Evolutionary conservation across 75 land plant genomes (phyloP).

Genomic region (Larix kaempferi): DNA sequence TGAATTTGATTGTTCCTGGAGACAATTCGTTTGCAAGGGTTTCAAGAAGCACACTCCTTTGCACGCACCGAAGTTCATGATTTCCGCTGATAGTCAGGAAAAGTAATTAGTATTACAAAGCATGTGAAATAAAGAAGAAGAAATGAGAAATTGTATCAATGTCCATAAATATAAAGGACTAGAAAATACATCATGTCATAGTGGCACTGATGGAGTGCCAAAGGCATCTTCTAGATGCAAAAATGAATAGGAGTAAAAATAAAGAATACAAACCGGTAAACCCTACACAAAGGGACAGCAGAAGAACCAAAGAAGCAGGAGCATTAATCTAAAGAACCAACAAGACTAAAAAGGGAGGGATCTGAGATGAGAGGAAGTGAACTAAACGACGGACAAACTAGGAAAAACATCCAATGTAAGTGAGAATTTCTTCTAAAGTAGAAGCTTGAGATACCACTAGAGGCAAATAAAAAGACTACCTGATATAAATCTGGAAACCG

Average conservation of each 20-base stretch:
- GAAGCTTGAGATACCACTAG: not conserved
- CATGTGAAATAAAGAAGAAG: too few species aligned
- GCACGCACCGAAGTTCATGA: conserved; percentile 44
- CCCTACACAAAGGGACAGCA: not conserved
- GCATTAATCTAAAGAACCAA: not conserved
- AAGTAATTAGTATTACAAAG: not conserved
- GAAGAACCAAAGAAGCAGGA: not conserved
- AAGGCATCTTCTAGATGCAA: not conserved
- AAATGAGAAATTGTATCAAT: too few species aligned
- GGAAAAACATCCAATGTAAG: not conserved
- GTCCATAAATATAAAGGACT: too few species aligned
- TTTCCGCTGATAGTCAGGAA: conserved; percentile 11
- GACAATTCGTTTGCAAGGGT: conserved; percentile 49
- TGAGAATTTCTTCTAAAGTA: not conserved
- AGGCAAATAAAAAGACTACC: not conserved
- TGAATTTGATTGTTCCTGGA: conserved; percentile 41
- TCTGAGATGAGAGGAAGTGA: not conserved
- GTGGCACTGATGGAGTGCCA: too few species aligned
- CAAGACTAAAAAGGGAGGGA: not conserved
- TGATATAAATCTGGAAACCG: not conserved
- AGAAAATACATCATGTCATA: too few species aligned
- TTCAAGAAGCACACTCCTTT: conserved; percentile 41
- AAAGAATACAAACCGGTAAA: too few species aligned
- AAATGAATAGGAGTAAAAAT: not conserved
- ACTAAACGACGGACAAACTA: not conserved